Base-by-base conservation (phyloP, 768 basidiomycete species). In the Coprinopsis cinerea region DNA sequence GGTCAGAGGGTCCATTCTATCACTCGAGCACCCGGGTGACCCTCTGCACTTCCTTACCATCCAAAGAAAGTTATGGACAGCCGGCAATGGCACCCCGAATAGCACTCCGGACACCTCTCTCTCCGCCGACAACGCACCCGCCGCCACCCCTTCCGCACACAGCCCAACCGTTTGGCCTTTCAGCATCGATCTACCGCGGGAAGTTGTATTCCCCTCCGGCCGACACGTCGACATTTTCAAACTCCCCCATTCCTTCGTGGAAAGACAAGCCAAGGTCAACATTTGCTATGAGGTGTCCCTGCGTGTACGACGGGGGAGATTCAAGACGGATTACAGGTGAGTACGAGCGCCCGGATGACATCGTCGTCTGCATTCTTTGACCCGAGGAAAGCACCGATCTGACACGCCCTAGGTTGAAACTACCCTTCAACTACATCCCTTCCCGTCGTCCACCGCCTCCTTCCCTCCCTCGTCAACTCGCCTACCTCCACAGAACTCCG, bases 111-210 rank as follows among this genome's bases (percentile, higher is more conserved):
- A n/a, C n/a, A n/a, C n/a, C n/a, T n/a, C n/a, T n/a, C n/a, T n/a
- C n/a, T n/a, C n/a, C n/a, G n/a, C n/a, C n/a, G n/a, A n/a, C n/a
- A n/a, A n/a, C n/a, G n/a, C n/a, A n/a, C n/a, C n/a, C n/a, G n/a
- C n/a, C n/a, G n/a, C n/a, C n/a, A n/a, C n/a, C n/a, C n/a, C n/a
- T n/a, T n/a, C n/a, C n/a, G n/a, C n/a, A n/a, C n/a, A n/a, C n/a
- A n/a, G n/a, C n/a, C n/a, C n/a, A n/a, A n/a, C n/a, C n/a, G 47
- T 55, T 25, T 75, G 68, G 69, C 62, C 67, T 0, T 71, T 72
- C 48, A 64, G 64, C 1, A 54, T 76, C 24, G 54, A 65, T 2
- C 59, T 85, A 5, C 74, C 73, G 2, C 60, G 64, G 49, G 60
- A 69, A 30, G 65, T 71, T 3, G 53, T 61, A 2, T 25, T 67